Conservation (phyloP, 805 yeast genomes). For the Kodamaea laetipori region DNA sequence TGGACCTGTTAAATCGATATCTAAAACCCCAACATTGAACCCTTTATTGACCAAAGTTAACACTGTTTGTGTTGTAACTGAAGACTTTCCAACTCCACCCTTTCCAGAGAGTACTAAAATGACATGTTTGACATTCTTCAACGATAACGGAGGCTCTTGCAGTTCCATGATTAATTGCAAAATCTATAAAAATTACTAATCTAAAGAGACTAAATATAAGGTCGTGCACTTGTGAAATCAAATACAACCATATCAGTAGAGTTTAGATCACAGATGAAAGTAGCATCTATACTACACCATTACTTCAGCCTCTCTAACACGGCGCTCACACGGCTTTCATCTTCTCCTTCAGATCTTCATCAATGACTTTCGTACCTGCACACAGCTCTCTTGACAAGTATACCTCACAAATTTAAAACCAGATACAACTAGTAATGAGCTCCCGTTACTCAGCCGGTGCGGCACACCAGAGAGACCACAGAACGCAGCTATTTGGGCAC, state of each 20-base stretch:
- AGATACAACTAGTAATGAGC: constrained; percentile 13
- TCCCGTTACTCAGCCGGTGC: constrained; percentile 19
- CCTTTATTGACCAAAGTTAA: constrained; percentile 73
- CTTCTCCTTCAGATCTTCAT: no score
- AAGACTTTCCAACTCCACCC: constrained; percentile 97
- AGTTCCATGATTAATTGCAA: constrained; percentile 6
- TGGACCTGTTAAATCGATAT: constrained; percentile 95
- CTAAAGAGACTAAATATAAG: background rate
- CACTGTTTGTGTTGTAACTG: constrained; percentile 93
- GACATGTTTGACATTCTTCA: constrained; percentile 67
- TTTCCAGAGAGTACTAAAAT: constrained; percentile 86
- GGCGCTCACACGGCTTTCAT: no score
- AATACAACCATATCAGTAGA: background rate
- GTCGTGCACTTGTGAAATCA: background rate
- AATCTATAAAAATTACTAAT: constrained; percentile 3
- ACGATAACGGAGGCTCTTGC: constrained; percentile 33
- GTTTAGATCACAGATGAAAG: no score
- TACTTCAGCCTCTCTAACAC: no score
- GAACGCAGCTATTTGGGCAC: constrained; percentile 40
- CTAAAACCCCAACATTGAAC: constrained; percentile 87
- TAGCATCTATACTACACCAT: no score
- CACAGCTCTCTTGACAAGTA: background rate
- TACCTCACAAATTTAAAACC: constrained; percentile 1
- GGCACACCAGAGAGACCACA: constrained; percentile 44
- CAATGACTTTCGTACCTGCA: constrained; percentile 1